These are phyloP conservation scores for Backusella parvicylindrica DNA, from an alignment of 192 early-diverging fungal genomes.

Conservation along the genomic window DNA sequence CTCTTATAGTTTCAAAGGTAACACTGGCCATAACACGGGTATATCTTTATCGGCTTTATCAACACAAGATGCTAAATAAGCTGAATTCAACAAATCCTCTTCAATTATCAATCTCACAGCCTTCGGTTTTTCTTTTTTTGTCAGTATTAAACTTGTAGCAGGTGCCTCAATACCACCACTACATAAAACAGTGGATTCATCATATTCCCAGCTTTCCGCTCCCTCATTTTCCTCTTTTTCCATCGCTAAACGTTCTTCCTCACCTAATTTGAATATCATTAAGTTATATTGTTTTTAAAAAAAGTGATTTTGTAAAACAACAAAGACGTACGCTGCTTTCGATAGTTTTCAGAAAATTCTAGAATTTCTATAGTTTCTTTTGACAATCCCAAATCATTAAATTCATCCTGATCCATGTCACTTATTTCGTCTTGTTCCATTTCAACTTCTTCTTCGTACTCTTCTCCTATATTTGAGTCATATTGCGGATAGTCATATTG, in stretches of 20 bases:
- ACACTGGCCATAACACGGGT: constrained; percentile 16
- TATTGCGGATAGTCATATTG: not conserved
- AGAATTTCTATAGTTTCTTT: constrained; percentile 28
- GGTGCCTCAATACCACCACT: constrained; percentile 17
- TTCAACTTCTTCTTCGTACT: not conserved
- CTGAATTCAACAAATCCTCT: constrained; percentile 17
- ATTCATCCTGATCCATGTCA: not conserved
- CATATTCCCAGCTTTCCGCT: constrained; percentile 7
- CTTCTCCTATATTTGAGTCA: not conserved
- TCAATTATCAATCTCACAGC: not conserved
- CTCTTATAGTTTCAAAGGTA: constrained; percentile 13
- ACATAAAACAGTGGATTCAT: constrained; percentile 2
- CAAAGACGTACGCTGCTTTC: constrained; percentile 12
- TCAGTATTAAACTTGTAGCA: constrained; percentile 4
- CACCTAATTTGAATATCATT: not conserved
- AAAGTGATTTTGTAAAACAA: not conserved
- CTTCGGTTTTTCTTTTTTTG: not conserved
- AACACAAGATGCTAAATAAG: constrained; percentile 5
- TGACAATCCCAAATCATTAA: not conserved
- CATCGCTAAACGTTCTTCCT: not conserved
- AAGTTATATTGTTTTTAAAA: not conserved
- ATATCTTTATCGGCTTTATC: not conserved
- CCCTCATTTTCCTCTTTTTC: not conserved
- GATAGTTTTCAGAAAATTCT: constrained; percentile 26
- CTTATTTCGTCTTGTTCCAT: not conserved